These are phyloP conservation scores for Talaromyces sp. DNA, from an alignment of 2,329 filamentous ascomycete species.

Conservation along the genomic window DNA sequence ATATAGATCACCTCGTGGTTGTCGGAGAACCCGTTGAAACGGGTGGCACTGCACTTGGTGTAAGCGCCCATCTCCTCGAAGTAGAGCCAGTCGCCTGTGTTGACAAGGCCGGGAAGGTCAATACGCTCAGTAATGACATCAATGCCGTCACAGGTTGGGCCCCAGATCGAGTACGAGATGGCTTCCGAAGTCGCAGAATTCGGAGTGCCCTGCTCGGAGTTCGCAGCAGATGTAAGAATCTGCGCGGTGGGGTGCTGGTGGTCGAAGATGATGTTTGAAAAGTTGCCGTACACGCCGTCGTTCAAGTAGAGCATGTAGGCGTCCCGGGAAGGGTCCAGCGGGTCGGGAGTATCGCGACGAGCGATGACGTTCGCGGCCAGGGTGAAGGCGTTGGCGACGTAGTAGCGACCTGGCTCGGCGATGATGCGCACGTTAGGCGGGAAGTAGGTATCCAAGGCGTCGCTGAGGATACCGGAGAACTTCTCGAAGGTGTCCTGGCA, in stretches of 20 bases:
- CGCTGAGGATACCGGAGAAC: slow-evolving; percentile 79
- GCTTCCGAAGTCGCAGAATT: slow-evolving; percentile 46
- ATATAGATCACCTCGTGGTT: slow-evolving; percentile 92
- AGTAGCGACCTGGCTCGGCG: slow-evolving; percentile 94
- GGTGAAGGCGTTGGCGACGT: slow-evolving; percentile 90
- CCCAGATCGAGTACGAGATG: slow-evolving; percentile 94
- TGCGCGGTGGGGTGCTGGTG: slow-evolving; percentile 89
- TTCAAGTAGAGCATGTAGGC: slow-evolving; percentile 98
- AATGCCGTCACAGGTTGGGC: slow-evolving; percentile 96
- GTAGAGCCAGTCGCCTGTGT: slow-evolving; percentile 97
- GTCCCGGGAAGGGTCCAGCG: slow-evolving; percentile 47
- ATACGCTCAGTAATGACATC: slow-evolving; percentile 88
- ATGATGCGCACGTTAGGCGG: slow-evolving; percentile 83
- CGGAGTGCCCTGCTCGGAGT: slow-evolving; percentile 59
- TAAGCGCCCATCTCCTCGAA: slow-evolving; percentile 99
- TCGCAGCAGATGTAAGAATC: slow-evolving; percentile 69
- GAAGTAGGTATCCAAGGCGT: slow-evolving; percentile 85
- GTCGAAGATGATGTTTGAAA: slow-evolving; percentile 98
- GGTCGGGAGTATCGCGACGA: slow-evolving; percentile 81
- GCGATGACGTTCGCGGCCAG: slow-evolving; percentile 96
- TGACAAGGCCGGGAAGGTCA: slow-evolving; percentile 73
- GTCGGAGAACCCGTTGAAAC: slow-evolving; percentile 96
- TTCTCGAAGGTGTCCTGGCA: slow-evolving; percentile 85
- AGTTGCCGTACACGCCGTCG: slow-evolving; percentile 97
- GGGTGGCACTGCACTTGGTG: slow-evolving; percentile 95